Evolutionary conservation across 768 basidiomycete genomes (phyloP).

Genomic region (Rhodotorula graminis): DNA sequence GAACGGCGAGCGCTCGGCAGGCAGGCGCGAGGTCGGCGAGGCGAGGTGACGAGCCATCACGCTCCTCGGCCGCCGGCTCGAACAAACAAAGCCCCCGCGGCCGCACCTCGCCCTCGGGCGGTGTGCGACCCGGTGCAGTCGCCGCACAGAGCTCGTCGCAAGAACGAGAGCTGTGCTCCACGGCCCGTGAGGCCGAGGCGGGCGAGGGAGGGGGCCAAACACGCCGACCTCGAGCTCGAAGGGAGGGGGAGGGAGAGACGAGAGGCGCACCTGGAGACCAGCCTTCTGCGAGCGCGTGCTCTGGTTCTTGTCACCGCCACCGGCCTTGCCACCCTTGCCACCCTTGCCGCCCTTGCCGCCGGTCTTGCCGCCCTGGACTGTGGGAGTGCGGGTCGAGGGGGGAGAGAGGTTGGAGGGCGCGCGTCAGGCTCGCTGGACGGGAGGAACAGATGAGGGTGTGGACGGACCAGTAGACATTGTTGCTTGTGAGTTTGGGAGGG

Average conservation of each 20-base stretch:
- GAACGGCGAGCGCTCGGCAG: not conserved
- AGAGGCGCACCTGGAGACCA: slow-evolving; percentile 72
- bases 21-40: not conserved
- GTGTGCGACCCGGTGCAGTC: not conserved
- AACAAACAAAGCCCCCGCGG: slow-evolving; percentile 5
- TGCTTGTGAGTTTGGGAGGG: not conserved
- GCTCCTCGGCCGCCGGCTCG: not conserved
- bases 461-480: slow-evolving; percentile 9
- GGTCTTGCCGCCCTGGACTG: slow-evolving; percentile 32
- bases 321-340: slow-evolving; percentile 47
- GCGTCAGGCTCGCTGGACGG: not conserved
- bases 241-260: not conserved
- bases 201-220: not conserved
- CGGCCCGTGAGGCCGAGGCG: not conserved
- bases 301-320: slow-evolving; percentile 47
- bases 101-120: not conserved
- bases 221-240: not conserved
- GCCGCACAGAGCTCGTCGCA: accelerated
- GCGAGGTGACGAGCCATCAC: not conserved
- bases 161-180: not conserved
- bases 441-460: not conserved
- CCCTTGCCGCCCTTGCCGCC: slow-evolving; percentile 48
- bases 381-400: not conserved
- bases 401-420: not conserved
- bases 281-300: slow-evolving; percentile 67